These are phyloP conservation scores for Botryotinia calthae DNA, from an alignment of 2,329 filamentous ascomycete species.

Conservation along the genomic window DNA sequence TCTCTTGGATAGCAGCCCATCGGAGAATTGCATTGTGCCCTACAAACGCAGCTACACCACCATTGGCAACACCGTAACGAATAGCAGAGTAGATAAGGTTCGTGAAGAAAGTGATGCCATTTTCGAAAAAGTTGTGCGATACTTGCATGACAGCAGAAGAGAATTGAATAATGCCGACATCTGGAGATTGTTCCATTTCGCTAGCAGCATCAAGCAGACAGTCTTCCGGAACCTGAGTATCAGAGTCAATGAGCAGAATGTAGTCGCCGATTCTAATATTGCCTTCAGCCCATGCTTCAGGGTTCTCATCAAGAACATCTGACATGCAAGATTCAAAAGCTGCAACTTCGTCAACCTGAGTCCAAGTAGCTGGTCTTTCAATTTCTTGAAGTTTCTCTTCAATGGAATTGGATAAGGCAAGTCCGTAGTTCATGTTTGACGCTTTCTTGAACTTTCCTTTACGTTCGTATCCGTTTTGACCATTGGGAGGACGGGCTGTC, in stretches of 20 bases:
- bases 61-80: constrained; percentile 65
- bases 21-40: constrained; percentile 74
- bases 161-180: constrained; percentile 72
- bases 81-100: constrained; percentile 75
- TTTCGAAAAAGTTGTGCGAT: constrained; percentile 69
- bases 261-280: constrained; percentile 60
- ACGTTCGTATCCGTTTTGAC: constrained; percentile 56
- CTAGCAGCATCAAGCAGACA: constrained; percentile 67
- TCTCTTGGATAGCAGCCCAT: constrained; percentile 62
- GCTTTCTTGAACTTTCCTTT: constrained; percentile 56
- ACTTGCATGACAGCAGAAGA: constrained; percentile 76
- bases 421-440: constrained; percentile 70
- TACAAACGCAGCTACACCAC: constrained; percentile 68
- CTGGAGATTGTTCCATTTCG: constrained; percentile 69
- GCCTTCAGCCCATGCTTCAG: constrained; percentile 56
- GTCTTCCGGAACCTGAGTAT: constrained; percentile 65
- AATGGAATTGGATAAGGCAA: constrained; percentile 42
- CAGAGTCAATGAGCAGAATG: constrained; percentile 66
- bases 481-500: constrained; percentile 65
- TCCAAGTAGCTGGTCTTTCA: constrained; percentile 7
- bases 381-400: constrained; percentile 19
- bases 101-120: constrained; percentile 73
- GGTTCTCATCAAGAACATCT: constrained; percentile 49
- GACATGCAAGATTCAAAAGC: constrained; percentile 49
- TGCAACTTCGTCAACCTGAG: constrained; percentile 42